Evolutionary conservation across 2,329 filamentous ascomycete genomes (phyloP), one percentile per base, ranked within the genome.

Genomic region (Rhynchosporium agropyri): DNA sequence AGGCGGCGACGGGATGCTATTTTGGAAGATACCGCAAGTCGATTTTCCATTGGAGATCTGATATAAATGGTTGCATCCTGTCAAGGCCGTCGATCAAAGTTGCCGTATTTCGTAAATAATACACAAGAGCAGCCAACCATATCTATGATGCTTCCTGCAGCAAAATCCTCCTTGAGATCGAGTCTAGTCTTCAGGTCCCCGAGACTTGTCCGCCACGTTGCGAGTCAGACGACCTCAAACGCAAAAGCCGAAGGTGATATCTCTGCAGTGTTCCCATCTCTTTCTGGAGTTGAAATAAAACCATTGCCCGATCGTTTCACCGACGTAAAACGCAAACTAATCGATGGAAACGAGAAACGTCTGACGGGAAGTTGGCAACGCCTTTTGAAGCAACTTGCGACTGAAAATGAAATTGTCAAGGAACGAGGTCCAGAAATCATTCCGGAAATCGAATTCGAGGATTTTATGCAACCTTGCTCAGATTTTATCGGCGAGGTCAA

Each of bases 231-330:
- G 9, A 26, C 20, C 45, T 33, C 55, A 29, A 36, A 45, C 12
- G 13, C 62, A 50, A 79, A 81, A 56, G 50, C 48, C 45, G 83
- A 85, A 67, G 86, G 86, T 3, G 81, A 87, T 66, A 88, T 89
- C 40, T 85, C 85, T 0, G 84, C 85, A 58, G 77, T 84, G 0
- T 89, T 89, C 62, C 80, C 81, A 0, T 88, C 85, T 0, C 75
- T 89, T 2, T 84, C 84, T 0, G 83, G 83, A 0, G 71, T 71
- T 2, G 70, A 76, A 7, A 70, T 76, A 4, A 70, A 75, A 10
- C 79, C 82, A 0, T 76, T 89, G 0, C 84, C 85, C 0, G 76
- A 81, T 63, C 77, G 83, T 0, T 89, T 84, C 69, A 79, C 84
- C 7, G 72, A 81, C 28, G 76, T 87, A 10, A 89, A 89, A 69